Conservation (phyloP, 345 rosid species). For the Tarenaya hassleriana region DNA sequence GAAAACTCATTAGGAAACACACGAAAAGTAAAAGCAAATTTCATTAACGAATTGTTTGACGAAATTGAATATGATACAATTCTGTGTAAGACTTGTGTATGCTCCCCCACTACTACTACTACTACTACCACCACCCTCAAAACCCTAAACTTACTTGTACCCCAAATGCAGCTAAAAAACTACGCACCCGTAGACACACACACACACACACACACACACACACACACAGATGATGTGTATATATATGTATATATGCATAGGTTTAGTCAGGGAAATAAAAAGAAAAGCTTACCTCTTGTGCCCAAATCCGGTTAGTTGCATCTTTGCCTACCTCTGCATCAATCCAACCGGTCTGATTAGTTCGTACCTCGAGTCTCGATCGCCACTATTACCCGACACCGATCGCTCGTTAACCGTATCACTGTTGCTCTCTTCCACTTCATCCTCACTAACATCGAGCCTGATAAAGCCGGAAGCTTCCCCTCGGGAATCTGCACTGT, state of each 20-base stretch:
- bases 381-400: conserved; percentile 28
- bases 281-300: conserved; percentile 26
- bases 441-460: conserved; percentile 47
- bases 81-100: too few species aligned
- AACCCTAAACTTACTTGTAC: too few species aligned
- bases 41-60: too few species aligned
- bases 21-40: too few species aligned
- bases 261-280: background rate
- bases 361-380: conserved; percentile 31
- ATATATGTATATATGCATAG: background rate
- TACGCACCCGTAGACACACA: too few species aligned
- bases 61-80: too few species aligned
- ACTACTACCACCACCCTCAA: too few species aligned
- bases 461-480: conserved; percentile 44
- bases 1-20: too few species aligned
- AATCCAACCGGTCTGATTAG: conserved; percentile 51
- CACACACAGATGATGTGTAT: conserved; percentile 4
- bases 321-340: conserved; percentile 23
- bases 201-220: background rate
- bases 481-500: conserved; percentile 26
- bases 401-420: conserved; percentile 22
- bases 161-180: too few species aligned
- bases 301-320: conserved; percentile 10
- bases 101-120: too few species aligned
- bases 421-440: conserved; percentile 32